Evolutionary conservation across 108 stramenopile species (phyloP).

Genomic region (Stephanodiscus triporus): DNA sequence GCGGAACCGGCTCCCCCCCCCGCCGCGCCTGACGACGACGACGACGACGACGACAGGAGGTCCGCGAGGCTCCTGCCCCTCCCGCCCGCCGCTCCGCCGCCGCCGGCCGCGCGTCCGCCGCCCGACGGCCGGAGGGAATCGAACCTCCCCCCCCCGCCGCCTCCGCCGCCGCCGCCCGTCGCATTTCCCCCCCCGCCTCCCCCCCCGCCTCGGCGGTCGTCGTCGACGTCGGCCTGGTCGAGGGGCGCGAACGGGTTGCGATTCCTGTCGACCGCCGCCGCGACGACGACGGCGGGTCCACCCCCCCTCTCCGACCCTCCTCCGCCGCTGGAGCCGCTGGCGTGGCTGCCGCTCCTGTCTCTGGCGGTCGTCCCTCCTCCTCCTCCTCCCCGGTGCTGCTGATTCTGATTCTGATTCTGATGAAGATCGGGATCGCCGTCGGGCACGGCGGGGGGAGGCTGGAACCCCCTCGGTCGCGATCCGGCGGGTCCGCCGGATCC

Average conservation of each 20-base stretch:
- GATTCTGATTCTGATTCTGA: too few relatives aligned
- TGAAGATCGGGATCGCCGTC: conserved; percentile 3
- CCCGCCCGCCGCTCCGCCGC: background rate
- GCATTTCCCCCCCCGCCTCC: too few relatives aligned
- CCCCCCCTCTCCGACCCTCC: conserved; percentile 5
- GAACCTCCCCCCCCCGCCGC: conserved; percentile 12
- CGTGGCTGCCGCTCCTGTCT: conserved; percentile 32
- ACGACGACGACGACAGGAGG: background rate
- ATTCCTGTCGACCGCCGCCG: conserved; percentile 22
- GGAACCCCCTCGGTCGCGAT: conserved; percentile 52
- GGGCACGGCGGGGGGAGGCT: conserved; percentile 78
- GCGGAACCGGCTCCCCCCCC: too few relatives aligned
- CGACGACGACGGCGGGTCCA: background rate
- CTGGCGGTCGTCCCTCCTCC: conserved; percentile 30
- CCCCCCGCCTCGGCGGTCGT: background rate
- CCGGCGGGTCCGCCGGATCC: background rate
- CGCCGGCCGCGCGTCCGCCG: background rate
- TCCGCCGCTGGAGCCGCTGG: conserved; percentile 21
- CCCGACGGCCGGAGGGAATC: conserved; percentile 4
- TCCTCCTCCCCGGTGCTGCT: background rate
- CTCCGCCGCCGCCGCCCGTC: too few relatives aligned
- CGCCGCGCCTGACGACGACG: too few relatives aligned
- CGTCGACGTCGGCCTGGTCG: conserved; percentile 31
- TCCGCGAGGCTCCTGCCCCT: background rate
- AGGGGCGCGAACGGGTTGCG: conserved; percentile 41